Evolutionary conservation across 345 rosid species (phyloP), one percentile per base, ranked within the genome.

Genomic region (Dimocarpus longan): DNA sequence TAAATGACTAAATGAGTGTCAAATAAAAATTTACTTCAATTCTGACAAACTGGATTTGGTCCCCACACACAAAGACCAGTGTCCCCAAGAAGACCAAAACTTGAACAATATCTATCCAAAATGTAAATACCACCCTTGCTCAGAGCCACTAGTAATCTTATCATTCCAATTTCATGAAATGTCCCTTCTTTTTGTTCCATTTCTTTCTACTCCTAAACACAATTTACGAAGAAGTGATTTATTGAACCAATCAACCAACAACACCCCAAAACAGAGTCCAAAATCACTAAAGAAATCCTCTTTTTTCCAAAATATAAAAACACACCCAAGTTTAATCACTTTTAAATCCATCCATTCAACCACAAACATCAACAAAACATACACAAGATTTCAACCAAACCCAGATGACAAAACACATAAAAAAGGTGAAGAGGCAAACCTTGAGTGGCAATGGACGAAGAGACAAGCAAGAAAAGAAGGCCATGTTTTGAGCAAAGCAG

Each of bases 391-490:
- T 70, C 24, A 52, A 70, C 18, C 59, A 73, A 50, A 73, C 82
- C 75, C 71, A 78, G 73, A 60, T 59, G 48, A 18, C 46, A 6
- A 68, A 40, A 46, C 74, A 76, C 13, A 43, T 50, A 48, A 1
- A 67, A 37, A 50, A 19, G 32, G 8, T 8, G 6, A 48, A 24
- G 69, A 59, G 57, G 43, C 37, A 50, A 37, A 90, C 91, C 90
- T 85, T 86, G 80, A 75, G 39, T 8, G 86, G 71, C 78, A 90
- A 9, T 46, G 75, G 87, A 88, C 94, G 71, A 78, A 44, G 72
- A 74, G 73, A 82, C 42, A 89, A 70, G 89, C 86, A 81, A 84
- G 84, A 89, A 75, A 91, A 82, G 66, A 87, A 81, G 70, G 87
- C 84, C 98, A 94, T 94, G 77, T 46, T 74, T 71, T 86, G 67